phyloP scores from a whole-genome alignment of 2,329 filamentous ascomycete species.

The Celoporthe dispersa region DNA sequence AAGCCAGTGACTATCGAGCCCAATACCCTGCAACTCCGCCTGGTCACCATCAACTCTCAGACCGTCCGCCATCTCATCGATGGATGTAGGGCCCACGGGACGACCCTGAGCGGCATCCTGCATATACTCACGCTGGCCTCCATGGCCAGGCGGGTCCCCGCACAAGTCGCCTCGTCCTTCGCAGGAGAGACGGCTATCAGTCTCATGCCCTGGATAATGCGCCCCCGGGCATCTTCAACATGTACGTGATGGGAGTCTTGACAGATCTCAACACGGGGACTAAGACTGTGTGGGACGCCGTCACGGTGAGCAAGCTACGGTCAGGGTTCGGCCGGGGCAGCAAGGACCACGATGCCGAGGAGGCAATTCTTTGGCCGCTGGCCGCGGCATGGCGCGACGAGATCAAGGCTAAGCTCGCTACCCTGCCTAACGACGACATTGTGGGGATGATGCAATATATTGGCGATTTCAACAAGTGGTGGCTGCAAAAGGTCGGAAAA shows the following conservation, averaged over 20 bases:
- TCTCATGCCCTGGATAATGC: slow-evolving; percentile 45
- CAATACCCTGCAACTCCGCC: slow-evolving; percentile 42
- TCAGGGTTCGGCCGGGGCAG: slow-evolving; percentile 13
- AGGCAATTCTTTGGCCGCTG: slow-evolving; percentile 47
- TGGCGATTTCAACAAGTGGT: slow-evolving; percentile 48
- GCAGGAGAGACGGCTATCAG: slow-evolving; percentile 48
- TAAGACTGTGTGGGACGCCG: slow-evolving; percentile 37
- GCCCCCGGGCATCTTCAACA: slow-evolving; percentile 32
- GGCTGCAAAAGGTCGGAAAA: slow-evolving; percentile 47
- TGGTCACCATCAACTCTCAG: slow-evolving; percentile 41
- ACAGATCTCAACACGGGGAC: slow-evolving; percentile 47
- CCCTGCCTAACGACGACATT: slow-evolving; percentile 49
- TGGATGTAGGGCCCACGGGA: slow-evolving; percentile 45
- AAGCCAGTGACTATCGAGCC: slow-evolving; percentile 42
- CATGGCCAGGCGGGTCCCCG: slow-evolving; percentile 44
- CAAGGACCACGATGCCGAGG: slow-evolving; percentile 29
- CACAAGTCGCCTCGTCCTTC: slow-evolving; percentile 41
- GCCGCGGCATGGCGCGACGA: slow-evolving; percentile 42
- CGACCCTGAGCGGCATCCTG: slow-evolving; percentile 54
- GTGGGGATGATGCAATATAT: slow-evolving; percentile 48
- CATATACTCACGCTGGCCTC: slow-evolving; percentile 51
- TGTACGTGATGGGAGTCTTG: slow-evolving; percentile 40
- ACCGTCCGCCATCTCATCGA: slow-evolving; percentile 41
- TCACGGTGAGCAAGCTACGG: slow-evolving; percentile 36
- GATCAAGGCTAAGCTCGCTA: slow-evolving; percentile 40